These are phyloP conservation scores for Pseudozyma hubeiensis DNA, from an alignment of 1,284 basidiomycete genomes.

Conservation along the genomic window DNA sequence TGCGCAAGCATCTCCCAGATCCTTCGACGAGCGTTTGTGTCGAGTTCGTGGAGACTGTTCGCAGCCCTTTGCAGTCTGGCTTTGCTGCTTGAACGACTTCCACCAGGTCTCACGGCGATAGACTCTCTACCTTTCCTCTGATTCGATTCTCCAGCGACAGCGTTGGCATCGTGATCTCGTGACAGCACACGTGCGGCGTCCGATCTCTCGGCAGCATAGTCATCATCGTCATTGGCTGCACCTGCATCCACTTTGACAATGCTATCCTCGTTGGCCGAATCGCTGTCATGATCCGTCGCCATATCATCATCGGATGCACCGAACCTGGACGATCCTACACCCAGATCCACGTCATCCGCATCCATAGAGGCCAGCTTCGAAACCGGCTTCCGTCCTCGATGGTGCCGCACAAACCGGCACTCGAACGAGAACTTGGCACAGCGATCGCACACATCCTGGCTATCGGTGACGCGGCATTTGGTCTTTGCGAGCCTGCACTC, in stretches of 20 bases:
- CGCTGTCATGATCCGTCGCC: constrained; percentile 26
- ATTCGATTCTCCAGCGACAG: not conserved
- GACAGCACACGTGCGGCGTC: not conserved
- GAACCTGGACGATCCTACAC: constrained; percentile 5
- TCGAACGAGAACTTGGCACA: constrained; percentile 48
- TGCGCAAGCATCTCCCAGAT: constrained; percentile 52
- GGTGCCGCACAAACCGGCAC: constrained; percentile 45
- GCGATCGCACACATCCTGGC: constrained; percentile 37
- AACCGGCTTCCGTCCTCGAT: constrained; percentile 43
- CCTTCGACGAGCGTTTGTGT: constrained; percentile 31
- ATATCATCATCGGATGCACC: constrained; percentile 29
- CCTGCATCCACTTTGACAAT: constrained; percentile 2
- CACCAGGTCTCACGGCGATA: not conserved
- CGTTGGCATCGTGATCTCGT: constrained; percentile 5
- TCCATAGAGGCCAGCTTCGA: constrained; percentile 42
- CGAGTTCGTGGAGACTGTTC: constrained; percentile 39
- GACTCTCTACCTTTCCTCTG: constrained; percentile 23
- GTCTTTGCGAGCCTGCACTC: constrained; percentile 50
- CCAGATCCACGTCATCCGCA: constrained; percentile 25
- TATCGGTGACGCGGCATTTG: constrained; percentile 40
- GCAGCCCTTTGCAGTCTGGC: constrained; percentile 19
- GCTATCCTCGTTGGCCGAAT: constrained; percentile 20
- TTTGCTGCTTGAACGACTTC: constrained; percentile 32
- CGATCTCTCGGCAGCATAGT: not conserved
- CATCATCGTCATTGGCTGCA: constrained; percentile 5